Evolutionary conservation across 2,329 filamentous ascomycete species (phyloP), one percentile per base, ranked within the genome.

Genomic region (Coniochaeta sp.): DNA sequence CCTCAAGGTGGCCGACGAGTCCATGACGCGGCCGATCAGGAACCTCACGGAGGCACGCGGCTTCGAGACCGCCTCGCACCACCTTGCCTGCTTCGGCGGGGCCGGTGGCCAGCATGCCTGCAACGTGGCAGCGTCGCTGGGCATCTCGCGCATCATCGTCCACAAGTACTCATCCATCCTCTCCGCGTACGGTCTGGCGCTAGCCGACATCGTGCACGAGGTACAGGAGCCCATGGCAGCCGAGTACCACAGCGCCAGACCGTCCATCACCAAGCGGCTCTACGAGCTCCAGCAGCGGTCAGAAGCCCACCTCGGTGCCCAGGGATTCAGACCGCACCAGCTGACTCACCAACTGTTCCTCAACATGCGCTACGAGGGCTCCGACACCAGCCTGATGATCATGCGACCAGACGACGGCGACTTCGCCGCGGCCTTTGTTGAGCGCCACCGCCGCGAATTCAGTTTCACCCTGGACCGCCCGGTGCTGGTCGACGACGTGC

Each of bases 1-100:
- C 67, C 82, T 91, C 65, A 84, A 88, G 59, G 87, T 91, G 54
- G 88, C 88, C 5, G 90, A 91, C 62, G 87, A 89, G 67, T 85
- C 87, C 0, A 91, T 91, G 88, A 86, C 85, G 0, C 78, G 89
- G 34, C 89, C 89, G 0, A 92, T 93, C 63, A 81, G 88, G 40
- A 88, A 52, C 17, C 62, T 68, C 19, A 69, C 65, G 0, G 88
- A 91, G 72, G 87, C 87, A 12, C 54, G 65, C 28, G 66, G 63
- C 22, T 67, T 63, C 52, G 65, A 64, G 36, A 64, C 66, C 5
- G 60, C 55, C 12, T 63, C 63, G 11, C 67, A 69, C 40, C 47
- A 60, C 26, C 52, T 60, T 12, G 59, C 59, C 31, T 47, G 50
- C 34, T 60, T 60, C 31, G 59, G 59, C 26, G 59, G 59, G 2